These are phyloP conservation scores for Ganoderma sp. DNA, from an alignment of 1,284 basidiomycete species.

Conservation along the genomic window DNA sequence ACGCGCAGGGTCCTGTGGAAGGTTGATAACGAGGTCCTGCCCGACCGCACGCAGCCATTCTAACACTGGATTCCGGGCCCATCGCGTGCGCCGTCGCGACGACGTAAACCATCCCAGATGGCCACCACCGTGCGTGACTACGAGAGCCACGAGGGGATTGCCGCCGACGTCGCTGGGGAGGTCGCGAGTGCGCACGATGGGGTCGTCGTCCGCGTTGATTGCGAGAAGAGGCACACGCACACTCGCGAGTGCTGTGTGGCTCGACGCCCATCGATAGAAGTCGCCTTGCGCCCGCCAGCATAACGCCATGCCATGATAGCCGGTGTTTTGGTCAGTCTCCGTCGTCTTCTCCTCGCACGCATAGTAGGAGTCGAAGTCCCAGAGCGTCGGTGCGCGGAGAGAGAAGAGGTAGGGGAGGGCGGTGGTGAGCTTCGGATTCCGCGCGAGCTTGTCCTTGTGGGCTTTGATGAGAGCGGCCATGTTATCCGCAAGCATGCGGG, in stretches of 20 bases:
- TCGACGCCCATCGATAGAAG: constrained; percentile 5
- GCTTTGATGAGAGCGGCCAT: constrained; percentile 18
- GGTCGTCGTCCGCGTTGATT: constrained; percentile 91
- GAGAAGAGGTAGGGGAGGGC: constrained; percentile 53
- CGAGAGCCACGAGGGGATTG: constrained; percentile 53
- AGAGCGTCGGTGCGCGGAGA: constrained; percentile 60
- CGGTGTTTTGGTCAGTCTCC: constrained; percentile 60
- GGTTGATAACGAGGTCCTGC: not conserved
- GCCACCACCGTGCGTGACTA: not conserved
- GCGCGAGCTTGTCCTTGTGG: constrained; percentile 14
- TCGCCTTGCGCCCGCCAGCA: constrained; percentile 35
- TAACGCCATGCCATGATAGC: not conserved
- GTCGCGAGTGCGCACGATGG: constrained; percentile 64
- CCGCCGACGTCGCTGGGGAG: constrained; percentile 62
- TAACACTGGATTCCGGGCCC: not conserved
- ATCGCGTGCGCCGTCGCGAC: not conserved
- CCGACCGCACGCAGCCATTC: not conserved
- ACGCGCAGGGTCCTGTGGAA: not conserved
- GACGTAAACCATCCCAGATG: not conserved
- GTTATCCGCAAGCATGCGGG: constrained; percentile 18
- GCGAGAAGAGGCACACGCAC: constrained; percentile 77
- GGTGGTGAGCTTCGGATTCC: constrained; percentile 18
- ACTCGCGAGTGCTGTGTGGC: constrained; percentile 47
- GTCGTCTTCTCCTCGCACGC: constrained; percentile 68
- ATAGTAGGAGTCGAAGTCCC: constrained; percentile 68